phyloP scores from a whole-genome alignment of 805 yeast species.

The Zygosaccharomyces siamensis region DNA sequence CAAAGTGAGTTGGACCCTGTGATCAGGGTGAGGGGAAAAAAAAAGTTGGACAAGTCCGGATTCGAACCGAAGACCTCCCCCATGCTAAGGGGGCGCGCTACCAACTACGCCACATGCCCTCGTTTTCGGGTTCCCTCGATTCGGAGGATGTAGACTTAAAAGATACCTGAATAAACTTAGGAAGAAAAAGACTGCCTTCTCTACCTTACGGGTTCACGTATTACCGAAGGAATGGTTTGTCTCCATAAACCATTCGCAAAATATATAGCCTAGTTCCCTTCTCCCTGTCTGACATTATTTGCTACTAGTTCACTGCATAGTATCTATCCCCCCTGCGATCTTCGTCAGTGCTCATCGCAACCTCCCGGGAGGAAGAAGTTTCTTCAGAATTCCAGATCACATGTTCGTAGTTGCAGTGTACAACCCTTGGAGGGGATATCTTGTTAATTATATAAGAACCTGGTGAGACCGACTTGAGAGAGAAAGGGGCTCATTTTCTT shows the following conservation, averaged over 20 bases:
- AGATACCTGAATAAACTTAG: no score
- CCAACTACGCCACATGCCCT: conserved; percentile 7
- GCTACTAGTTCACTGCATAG: background rate
- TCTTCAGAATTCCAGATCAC: conserved; percentile 1
- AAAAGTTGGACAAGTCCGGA: conserved; percentile 5
- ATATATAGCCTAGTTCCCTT: no score
- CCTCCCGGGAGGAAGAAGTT: background rate
- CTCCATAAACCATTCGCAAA: no score
- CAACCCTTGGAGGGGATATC: background rate
- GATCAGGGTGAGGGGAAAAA: no score
- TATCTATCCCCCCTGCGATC: background rate
- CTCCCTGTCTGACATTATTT: background rate
- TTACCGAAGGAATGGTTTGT: no score
- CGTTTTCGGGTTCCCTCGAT: no score
- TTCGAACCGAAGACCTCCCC: conserved; percentile 8
- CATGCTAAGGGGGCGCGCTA: conserved; percentile 9
- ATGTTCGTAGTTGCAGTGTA: background rate
- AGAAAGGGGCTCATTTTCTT: no score
- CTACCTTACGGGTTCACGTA: no score
- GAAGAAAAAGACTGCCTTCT: no score
- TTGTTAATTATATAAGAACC: background rate
- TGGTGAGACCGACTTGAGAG: no score
- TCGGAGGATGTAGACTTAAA: no score
- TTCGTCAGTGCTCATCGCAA: background rate
- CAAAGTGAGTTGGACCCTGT: no score